These are phyloP conservation scores for Nemania serpens DNA, from an alignment of 2,329 filamentous ascomycete species.

Conservation along the genomic window DNA sequence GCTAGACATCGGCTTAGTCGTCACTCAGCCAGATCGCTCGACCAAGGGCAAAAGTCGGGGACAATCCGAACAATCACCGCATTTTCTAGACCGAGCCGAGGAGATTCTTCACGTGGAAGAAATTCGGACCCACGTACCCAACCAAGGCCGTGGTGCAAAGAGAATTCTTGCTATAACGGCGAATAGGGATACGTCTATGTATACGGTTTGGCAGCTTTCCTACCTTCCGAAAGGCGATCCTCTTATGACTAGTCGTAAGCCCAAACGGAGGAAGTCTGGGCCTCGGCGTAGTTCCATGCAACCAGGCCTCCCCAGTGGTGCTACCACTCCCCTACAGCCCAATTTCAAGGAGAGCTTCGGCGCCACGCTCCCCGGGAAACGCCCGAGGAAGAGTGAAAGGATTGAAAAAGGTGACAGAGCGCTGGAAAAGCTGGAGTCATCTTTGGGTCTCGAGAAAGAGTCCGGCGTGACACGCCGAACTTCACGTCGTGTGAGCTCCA, in stretches of 20 bases:
- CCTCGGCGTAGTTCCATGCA: constrained; percentile 68
- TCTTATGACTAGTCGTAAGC: constrained; percentile 53
- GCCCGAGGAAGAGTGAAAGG: constrained; percentile 57
- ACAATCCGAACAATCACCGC: constrained; percentile 47
- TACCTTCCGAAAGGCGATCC: constrained; percentile 73
- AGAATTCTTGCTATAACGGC: constrained; percentile 79
- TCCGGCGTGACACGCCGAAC: constrained; percentile 60
- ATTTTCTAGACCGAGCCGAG: constrained; percentile 74
- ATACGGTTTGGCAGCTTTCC: constrained; percentile 82
- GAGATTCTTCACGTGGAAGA: constrained; percentile 83
- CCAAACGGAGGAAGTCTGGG: constrained; percentile 51
- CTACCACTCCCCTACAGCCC: constrained; percentile 75
- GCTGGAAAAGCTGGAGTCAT: constrained; percentile 67
- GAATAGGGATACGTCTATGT: constrained; percentile 75
- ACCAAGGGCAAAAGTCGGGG: constrained; percentile 46
- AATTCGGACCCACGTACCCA: constrained; percentile 56
- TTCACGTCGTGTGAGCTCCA: constrained; percentile 84
- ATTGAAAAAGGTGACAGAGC: constrained; percentile 51
- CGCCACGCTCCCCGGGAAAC: constrained; percentile 58
- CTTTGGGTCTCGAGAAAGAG: constrained; percentile 70
- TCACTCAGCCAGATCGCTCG: constrained; percentile 59
- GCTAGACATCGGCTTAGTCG: constrained; percentile 82
- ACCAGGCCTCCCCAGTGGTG: constrained; percentile 71
- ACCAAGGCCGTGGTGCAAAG: constrained; percentile 45
- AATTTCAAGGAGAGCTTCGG: constrained; percentile 80